Percentiles rank a stretch among this genome's conserved stretches.
Evolutionary conservation across 306 rosid genomes (phyloP).

Genomic region (Glycyrrhiza uralensis): DNA sequence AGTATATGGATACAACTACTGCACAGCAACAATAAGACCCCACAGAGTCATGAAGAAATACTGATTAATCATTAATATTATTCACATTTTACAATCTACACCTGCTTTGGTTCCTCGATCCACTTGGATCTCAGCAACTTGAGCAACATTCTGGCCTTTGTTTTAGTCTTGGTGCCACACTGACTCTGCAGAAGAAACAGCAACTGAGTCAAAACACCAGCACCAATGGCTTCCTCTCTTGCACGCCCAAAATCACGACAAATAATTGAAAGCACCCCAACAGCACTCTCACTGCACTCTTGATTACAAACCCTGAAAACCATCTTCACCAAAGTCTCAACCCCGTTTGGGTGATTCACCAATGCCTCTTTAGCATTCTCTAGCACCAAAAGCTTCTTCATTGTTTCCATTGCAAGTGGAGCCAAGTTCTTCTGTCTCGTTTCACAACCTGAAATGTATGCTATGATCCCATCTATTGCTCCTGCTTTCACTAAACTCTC

Average conservation of each 20-base stretch:
- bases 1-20: slow-evolving; percentile 7
- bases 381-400: slow-evolving; percentile 57
- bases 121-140: slow-evolving; percentile 75
- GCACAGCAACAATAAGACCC: neutral
- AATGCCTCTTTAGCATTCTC: slow-evolving; percentile 60
- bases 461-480: slow-evolving; percentile 51
- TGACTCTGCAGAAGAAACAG: slow-evolving; percentile 86
- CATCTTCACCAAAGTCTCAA: slow-evolving; percentile 60
- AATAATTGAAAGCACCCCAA: slow-evolving; percentile 51
- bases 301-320: slow-evolving; percentile 69
- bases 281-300: slow-evolving; percentile 70
- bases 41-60: slow-evolving; percentile 17
- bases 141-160: slow-evolving; percentile 81
- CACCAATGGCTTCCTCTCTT: slow-evolving; percentile 71
- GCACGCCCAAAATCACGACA: slow-evolving; percentile 58
- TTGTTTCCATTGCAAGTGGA: slow-evolving; percentile 45
- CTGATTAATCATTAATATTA: neutral
- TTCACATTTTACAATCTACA: slow-evolving; percentile 38
- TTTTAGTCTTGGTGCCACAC: slow-evolving; percentile 57
- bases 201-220: slow-evolving; percentile 74
- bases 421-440: slow-evolving; percentile 36
- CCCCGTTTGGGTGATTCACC: slow-evolving; percentile 41
- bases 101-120: slow-evolving; percentile 44
- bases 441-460: slow-evolving; percentile 45
- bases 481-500: slow-evolving; percentile 53